Base-by-base conservation (phyloP, 345 rosid species). In the Microcos paniculata region DNA sequence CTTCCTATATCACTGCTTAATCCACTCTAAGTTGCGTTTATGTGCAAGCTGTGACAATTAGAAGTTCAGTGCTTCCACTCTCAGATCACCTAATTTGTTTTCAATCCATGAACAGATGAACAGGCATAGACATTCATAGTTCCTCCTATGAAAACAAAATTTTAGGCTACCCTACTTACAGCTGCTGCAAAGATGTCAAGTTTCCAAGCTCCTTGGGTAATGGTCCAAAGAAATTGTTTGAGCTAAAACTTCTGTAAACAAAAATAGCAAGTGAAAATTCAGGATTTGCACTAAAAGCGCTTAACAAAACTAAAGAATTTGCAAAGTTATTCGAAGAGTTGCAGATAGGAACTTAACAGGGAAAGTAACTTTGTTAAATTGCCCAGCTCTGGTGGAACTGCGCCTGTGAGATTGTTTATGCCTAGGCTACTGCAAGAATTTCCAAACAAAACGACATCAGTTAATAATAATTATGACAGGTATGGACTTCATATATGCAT, bases 361-460 rank as follows among this genome's bases (percentile, higher is more conserved):
- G 86, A 81, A 59, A 78, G 62, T 84, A 89, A 75, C 68, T 87
- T 83, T 71, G 87, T 87, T 40, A 84, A 81, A 73, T 78, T 89
- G 70, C 92, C 92, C 28, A 87, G 88, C 71, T 85, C 84, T 59
- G 78, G 69, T n/a, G 88, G 90, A 49, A 89, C 83, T 43, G 49
- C 79, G 68, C 90, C 90, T 0, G 84, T 81, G 73, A 89, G 66
- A 74, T 89, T 87, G 86, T 89, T 89, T 82, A 87, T 87, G 75
- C 90, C 89, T 23, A 87, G 80, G 85, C 89, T 89, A 33, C 92
- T 89, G 87, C 72, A 64, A 63, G 76, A 21, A 61, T 64, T 28
- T 71, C 69, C 78, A 76, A 70, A 83, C 76, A 73, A 13, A 64
- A 51, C 57, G 62, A 52, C 64, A 67, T 31, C 45, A 55, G 72